Percentiles rank a stretch among this genome's conserved stretches.
These are phyloP conservation scores for Teratosphaeria viscida DNA, from an alignment of 2,329 filamentous ascomycete genomes.

Conservation along the genomic window DNA sequence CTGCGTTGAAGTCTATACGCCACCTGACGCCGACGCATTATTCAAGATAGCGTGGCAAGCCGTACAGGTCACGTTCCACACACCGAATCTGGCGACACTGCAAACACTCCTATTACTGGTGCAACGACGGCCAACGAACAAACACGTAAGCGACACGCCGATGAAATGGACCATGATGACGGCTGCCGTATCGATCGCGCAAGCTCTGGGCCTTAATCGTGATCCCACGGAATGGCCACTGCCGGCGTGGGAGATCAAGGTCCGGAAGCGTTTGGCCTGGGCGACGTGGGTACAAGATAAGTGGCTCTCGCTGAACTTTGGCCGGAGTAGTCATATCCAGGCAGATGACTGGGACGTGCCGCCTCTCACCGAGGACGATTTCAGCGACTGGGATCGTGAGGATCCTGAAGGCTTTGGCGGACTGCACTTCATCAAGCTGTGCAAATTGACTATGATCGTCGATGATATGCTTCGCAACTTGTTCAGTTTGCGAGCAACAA, in stretches of 20 bases:
- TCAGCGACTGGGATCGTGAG: slow-evolving; percentile 22
- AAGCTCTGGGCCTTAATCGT: slow-evolving; percentile 50
- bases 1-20: slow-evolving; percentile 25
- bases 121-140: slow-evolving; percentile 24
- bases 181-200: slow-evolving; percentile 41
- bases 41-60: slow-evolving; percentile 25
- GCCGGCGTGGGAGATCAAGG: slow-evolving; percentile 51
- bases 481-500: slow-evolving; percentile 22
- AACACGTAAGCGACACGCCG: slow-evolving; percentile 25
- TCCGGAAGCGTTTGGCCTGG: slow-evolving; percentile 54
- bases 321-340: slow-evolving; percentile 46
- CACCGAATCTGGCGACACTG: slow-evolving; percentile 21
- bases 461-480: slow-evolving; percentile 39
- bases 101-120: slow-evolving; percentile 25
- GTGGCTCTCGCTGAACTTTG: slow-evolving; percentile 49
- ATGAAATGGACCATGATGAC: slow-evolving; percentile 26
- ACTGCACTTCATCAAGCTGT: slow-evolving; percentile 41
- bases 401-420: slow-evolving; percentile 6
- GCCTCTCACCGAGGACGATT: slow-evolving; percentile 35
- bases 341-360: slow-evolving; percentile 47
- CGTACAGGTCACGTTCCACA: slow-evolving; percentile 20
- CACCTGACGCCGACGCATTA: slow-evolving; percentile 23
- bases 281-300: slow-evolving; percentile 56
- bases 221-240: slow-evolving; percentile 54
- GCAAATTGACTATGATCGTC: slow-evolving; percentile 41